phyloP scores from a whole-genome alignment of 441 rosid genomes.

The Capsella rubella region DNA sequence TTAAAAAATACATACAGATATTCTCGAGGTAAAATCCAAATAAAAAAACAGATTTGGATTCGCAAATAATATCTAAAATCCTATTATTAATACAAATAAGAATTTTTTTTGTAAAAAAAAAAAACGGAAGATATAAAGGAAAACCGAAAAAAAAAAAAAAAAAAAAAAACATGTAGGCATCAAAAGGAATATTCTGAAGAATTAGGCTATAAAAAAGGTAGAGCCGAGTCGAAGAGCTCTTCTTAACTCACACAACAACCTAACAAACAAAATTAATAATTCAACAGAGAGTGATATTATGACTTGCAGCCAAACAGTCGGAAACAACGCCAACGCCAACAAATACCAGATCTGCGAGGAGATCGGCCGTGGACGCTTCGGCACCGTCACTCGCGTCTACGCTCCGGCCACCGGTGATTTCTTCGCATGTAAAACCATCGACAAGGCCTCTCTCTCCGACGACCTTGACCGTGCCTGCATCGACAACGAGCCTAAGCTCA shows the following conservation, averaged over 20 bases:
- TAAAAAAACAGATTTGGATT: background rate
- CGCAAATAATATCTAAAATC: slow-evolving; percentile 1
- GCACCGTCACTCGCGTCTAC: slow-evolving; percentile 72
- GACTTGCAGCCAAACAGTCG: slow-evolving; percentile 44
- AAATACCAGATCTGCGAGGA: slow-evolving; percentile 79
- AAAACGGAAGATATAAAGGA: background rate
- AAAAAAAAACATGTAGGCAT: slow-evolving; percentile 19
- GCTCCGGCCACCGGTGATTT: slow-evolving; percentile 53
- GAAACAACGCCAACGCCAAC: slow-evolving; percentile 37
- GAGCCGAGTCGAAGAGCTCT: background rate
- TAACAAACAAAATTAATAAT: background rate
- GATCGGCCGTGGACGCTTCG: slow-evolving; percentile 95
- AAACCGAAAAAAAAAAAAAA: background rate
- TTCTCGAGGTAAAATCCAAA: background rate
- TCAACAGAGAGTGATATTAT: slow-evolving; percentile 6
- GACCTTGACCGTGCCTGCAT: slow-evolving; percentile 73
- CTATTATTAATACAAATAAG: background rate
- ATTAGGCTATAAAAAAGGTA: slow-evolving; percentile 34
- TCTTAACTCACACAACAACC: slow-evolving; percentile 19
- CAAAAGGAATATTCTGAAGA: slow-evolving; percentile 39
- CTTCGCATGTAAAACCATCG: slow-evolving; percentile 76
- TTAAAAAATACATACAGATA: background rate
- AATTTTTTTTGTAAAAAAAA: no score
- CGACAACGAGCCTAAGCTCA: slow-evolving; percentile 75
- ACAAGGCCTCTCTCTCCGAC: slow-evolving; percentile 66